Evolutionary conservation across 2,329 filamentous ascomycete genomes (phyloP).

Genomic region (Phaeomoniella chlamydospora): DNA sequence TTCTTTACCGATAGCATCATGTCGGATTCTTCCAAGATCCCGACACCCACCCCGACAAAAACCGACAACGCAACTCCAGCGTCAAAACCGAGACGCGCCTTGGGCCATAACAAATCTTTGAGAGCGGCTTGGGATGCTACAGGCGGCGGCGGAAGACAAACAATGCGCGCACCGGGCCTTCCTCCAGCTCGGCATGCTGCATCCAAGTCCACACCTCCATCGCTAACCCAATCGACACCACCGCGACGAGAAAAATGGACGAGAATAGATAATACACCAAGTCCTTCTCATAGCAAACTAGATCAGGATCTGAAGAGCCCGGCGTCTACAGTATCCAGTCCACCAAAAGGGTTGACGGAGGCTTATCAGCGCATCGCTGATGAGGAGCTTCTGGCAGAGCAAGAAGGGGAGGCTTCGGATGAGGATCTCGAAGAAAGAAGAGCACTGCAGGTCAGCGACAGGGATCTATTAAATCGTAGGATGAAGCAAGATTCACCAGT

Average conservation of each 20-base stretch:
- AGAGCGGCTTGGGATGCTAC: conserved; percentile 23
- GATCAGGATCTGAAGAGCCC: conserved; percentile 13
- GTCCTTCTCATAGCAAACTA: conserved; percentile 5
- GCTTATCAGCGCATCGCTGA: conserved; percentile 24
- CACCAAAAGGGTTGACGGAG: conserved; percentile 20
- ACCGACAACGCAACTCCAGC: conserved; percentile 2
- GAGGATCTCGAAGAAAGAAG: conserved; percentile 11
- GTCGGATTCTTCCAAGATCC: conserved; percentile 8
- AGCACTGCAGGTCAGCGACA: neutral
- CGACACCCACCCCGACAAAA: conserved; percentile 6
- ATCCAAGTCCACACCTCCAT: conserved; percentile 5
- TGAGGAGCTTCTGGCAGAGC: conserved; percentile 19
- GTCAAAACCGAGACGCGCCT: conserved; percentile 15
- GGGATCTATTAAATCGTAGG: neutral
- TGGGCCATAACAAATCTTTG: conserved; percentile 21
- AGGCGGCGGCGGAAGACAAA: conserved; percentile 10
- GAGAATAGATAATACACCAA: conserved; percentile 9
- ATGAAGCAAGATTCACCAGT: conserved; percentile 1
- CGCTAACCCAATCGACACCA: conserved; percentile 15
- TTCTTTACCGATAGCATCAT: conserved; percentile 14
- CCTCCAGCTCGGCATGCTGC: conserved; percentile 5
- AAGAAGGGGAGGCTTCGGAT: conserved; percentile 15
- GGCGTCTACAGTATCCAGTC: conserved; percentile 18
- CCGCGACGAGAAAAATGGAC: conserved; percentile 10
- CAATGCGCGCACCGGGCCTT: conserved; percentile 11